Evolutionary conservation across 306 rosid genomes (phyloP).

Genomic region (Lablab purpureus): DNA sequence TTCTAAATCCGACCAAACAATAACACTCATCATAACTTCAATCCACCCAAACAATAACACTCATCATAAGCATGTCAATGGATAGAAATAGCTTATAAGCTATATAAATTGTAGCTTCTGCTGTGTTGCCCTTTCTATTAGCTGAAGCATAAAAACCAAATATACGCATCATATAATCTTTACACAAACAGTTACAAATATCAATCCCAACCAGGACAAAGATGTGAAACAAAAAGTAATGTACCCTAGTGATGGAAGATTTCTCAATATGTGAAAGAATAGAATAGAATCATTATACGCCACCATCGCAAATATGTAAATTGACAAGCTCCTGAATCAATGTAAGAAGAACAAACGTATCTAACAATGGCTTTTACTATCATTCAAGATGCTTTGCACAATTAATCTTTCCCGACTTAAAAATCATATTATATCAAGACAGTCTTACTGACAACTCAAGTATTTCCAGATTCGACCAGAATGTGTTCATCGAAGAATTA

Average conservation of each 20-base stretch:
- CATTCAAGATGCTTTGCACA: neutral
- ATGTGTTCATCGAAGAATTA: neutral
- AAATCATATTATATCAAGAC: neutral
- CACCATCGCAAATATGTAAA: neutral
- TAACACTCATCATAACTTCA: too few species aligned
- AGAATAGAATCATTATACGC: too few species aligned
- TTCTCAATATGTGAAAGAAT: too few species aligned
- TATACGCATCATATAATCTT: neutral
- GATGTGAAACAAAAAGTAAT: too few species aligned
- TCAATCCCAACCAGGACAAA: neutral
- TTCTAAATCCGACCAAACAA: neutral
- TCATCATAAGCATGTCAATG: too few species aligned
- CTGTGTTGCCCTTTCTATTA: neutral
- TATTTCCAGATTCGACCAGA: neutral
- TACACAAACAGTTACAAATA: neutral
- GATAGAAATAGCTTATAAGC: too few species aligned
- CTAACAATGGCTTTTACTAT: neutral
- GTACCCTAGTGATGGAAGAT: too few species aligned
- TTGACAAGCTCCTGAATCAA: neutral
- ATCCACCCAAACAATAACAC: too few species aligned
- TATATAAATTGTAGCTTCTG: neutral
- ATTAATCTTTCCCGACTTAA: neutral
- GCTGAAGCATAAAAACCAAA: neutral
- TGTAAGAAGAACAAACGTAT: neutral
- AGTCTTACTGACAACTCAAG: too few species aligned